Percentiles rank a stretch among this genome's conserved stretches.
phyloP scores from a whole-genome alignment of 441 rosid species.

The Biscutella auriculata region DNA sequence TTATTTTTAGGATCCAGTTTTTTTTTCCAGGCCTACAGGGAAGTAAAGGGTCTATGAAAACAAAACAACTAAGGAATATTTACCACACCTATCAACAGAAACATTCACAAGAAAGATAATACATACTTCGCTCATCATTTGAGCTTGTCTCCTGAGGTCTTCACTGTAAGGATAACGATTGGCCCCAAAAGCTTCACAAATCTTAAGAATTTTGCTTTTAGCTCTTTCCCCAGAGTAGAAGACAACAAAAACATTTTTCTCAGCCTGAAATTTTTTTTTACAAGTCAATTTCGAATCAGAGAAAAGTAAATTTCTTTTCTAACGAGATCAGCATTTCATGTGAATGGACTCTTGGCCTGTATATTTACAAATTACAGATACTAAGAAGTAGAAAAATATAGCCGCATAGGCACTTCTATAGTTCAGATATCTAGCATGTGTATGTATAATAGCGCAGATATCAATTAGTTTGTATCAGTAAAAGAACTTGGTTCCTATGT shows the following conservation, averaged over 20 bases:
- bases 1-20: too few species aligned
- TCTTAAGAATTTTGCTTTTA: conserved; percentile 69
- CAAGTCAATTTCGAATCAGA: conserved; percentile 7
- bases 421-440: background rate
- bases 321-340: background rate
- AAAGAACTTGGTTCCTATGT: background rate
- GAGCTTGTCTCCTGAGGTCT: conserved; percentile 53
- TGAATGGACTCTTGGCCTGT: background rate
- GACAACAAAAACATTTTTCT: conserved; percentile 73
- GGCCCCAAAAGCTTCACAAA: conserved; percentile 92
- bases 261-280: conserved; percentile 30
- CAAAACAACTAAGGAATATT: background rate
- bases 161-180: conserved; percentile 77
- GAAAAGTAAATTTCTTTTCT: background rate
- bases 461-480: background rate
- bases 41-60: background rate
- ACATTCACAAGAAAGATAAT: conserved; percentile 7
- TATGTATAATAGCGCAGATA: background rate
- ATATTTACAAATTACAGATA: background rate
- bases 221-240: conserved; percentile 85
- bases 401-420: background rate
- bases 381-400: background rate
- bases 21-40: too few species aligned
- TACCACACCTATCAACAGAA: background rate
- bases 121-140: conserved; percentile 52